Percentiles rank a stretch among this genome's conserved stretches.
These are phyloP conservation scores for Leavenworthia alabamica DNA, from an alignment of 345 rosid genomes.

Conservation along the genomic window DNA sequence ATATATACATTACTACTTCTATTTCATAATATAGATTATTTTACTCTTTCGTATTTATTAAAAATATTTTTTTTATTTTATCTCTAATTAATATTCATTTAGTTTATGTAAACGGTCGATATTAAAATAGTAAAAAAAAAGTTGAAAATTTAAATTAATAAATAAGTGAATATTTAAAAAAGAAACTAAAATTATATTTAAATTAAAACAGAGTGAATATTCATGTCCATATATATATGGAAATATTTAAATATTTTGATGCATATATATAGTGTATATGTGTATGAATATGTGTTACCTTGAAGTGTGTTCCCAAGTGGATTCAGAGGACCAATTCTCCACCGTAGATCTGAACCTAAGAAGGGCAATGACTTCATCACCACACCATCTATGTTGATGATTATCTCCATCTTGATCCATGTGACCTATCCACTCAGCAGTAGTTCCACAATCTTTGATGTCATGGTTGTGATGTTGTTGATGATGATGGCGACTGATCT, in stretches of 20 bases:
- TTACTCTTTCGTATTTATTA: no score
- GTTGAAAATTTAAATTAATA: no score
- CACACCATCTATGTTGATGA: slow-evolving; percentile 47
- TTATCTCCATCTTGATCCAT: slow-evolving; percentile 27
- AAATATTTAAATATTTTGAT: background rate
- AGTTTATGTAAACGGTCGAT: no score
- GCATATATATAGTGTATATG: background rate
- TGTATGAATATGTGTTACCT: slow-evolving; percentile 36
- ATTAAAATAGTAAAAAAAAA: no score
- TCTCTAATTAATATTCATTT: no score
- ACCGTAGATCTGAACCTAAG: slow-evolving; percentile 77
- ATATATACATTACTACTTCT: no score
- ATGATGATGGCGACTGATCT: slow-evolving; percentile 28
- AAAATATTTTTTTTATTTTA: no score
- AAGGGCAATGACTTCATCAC: slow-evolving; percentile 73
- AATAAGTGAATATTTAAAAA: no score
- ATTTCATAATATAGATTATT: no score
- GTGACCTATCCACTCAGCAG: slow-evolving; percentile 34
- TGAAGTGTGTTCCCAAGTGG: slow-evolving; percentile 86
- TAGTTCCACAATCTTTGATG: slow-evolving; percentile 21
- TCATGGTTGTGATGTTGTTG: slow-evolving; percentile 26
- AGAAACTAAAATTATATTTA: no score
- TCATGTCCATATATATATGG: background rate
- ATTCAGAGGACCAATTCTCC: slow-evolving; percentile 71
- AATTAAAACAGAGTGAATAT: no score